Base-by-base conservation (phyloP, 2,329 filamentous ascomycete species). In the Pseudocercospora vitis region DNA sequence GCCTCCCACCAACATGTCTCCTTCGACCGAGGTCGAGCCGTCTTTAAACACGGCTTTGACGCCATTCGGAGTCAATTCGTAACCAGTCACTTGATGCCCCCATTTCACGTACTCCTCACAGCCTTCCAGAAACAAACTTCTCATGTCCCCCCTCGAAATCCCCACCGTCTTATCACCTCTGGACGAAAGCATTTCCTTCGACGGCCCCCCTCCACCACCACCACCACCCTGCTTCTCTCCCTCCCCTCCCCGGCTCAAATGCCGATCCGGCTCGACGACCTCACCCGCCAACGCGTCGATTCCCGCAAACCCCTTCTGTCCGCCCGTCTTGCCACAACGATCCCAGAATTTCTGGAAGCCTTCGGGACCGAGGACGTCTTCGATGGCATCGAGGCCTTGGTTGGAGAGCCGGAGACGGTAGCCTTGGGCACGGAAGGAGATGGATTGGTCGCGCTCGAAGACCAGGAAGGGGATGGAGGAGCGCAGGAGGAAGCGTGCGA, bases 101-200 rank as follows among this genome's bases (percentile, higher is more conserved):
- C 82, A 87, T 19, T 79, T 71, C 5, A 87, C 74, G 40, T 71
- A 71, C 0, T 75, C 65, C 56, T 85, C 82, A 52, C 77, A 78
- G 1, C 82, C 83, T 14, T 76, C 69, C 40, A 83, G 67, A 62
- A 87, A 86, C 4, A 82, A 57, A 42, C 69, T 74, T 2, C 84
- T 75, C 83, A 87, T 86, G 29, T 84, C 82, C 3, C 83, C 83
- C 4, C 84, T 71, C 0, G 81, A 76, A 33, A 86, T 83, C 0
- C 83, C 83, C 0, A 87, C 75, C 7, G 82, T 73, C 64, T 85
- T 83, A 4, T 79, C 81, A 32, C 73, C 81, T 16, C 82, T 75
- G 12, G 79, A 83, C 0, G 68, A 53, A 24, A 85, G 69, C 1
- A 28, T 48, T 46, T 63, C 56, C 18, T 51, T 58, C 2, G 63